Evolutionary conservation across 2,329 filamentous ascomycete species (phyloP).

Genomic region (Aspergillus alliaceus): DNA sequence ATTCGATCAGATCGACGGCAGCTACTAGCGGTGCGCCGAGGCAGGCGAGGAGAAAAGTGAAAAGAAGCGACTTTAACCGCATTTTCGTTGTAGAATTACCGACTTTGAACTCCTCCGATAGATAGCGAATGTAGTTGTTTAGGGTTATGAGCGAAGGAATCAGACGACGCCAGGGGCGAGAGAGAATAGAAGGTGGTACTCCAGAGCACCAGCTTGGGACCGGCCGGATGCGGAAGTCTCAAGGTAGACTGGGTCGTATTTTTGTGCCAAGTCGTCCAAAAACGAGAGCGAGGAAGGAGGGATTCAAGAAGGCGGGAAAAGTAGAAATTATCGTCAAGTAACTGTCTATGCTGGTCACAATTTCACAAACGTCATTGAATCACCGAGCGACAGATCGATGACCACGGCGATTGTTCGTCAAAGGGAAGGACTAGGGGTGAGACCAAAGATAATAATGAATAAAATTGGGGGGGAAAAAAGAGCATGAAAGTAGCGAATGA

Average conservation of each 20-base stretch:
- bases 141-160: slow-evolving; percentile 5
- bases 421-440: slow-evolving; percentile 7
- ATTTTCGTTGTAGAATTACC: slow-evolving; percentile 25
- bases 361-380: slow-evolving; percentile 24
- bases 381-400: slow-evolving; percentile 3
- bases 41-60: slow-evolving; percentile 41
- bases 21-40: slow-evolving; percentile 52
- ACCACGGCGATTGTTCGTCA: slow-evolving; percentile 18
- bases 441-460: too few species aligned
- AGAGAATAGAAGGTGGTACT: slow-evolving; percentile 25
- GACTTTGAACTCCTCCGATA: slow-evolving; percentile 3
- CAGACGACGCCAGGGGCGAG: neutral
- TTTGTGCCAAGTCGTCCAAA: slow-evolving; percentile 4
- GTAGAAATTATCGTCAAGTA: slow-evolving; percentile 7
- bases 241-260: slow-evolving; percentile 12
- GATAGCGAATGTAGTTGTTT: slow-evolving; percentile 9
- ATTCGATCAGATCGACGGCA: slow-evolving; percentile 70
- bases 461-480: slow-evolving; percentile 1
- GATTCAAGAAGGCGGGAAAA: slow-evolving; percentile 5
- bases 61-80: slow-evolving; percentile 34
- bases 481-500: slow-evolving; percentile 15
- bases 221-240: slow-evolving; percentile 37
- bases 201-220: slow-evolving; percentile 34
- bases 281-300: slow-evolving; percentile 1
- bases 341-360: slow-evolving; percentile 13